Percentiles rank a stretch among this genome's conserved stretches.
phyloP scores from a whole-genome alignment of 2,329 filamentous ascomycete species.

The Bipolaris cookei region DNA sequence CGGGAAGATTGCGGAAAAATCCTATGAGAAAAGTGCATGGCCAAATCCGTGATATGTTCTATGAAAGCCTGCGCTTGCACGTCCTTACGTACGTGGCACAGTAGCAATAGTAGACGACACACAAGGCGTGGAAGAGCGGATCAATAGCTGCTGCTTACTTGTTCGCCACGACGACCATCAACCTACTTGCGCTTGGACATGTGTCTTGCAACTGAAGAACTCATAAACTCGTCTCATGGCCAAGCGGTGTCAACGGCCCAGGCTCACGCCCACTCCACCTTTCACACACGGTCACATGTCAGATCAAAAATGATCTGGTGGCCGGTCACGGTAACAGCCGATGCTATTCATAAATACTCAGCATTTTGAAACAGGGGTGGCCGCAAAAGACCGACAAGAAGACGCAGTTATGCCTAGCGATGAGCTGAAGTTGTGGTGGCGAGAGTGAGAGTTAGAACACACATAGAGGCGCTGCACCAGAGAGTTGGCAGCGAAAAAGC shows the following conservation, averaged over 20 bases:
- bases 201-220: conserved; percentile 7
- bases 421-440: background rate
- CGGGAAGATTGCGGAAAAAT: conserved; percentile 20
- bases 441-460: background rate
- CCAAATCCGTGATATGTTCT: conserved; percentile 14
- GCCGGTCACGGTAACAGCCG: background rate
- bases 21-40: conserved; percentile 26
- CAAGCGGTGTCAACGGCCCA: background rate
- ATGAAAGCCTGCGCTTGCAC: conserved; percentile 18
- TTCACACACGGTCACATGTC: background rate
- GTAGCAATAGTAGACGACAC: conserved; percentile 28
- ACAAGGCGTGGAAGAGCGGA: conserved; percentile 27
- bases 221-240: background rate
- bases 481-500: background rate
- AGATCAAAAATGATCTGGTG: background rate
- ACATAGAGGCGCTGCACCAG: background rate
- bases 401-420: background rate
- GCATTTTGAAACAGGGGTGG: background rate
- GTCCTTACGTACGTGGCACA: conserved; percentile 23
- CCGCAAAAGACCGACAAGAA: background rate
- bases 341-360: background rate
- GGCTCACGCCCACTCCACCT: too few relatives aligned
- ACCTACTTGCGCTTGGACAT: conserved; percentile 17
- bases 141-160: conserved; percentile 27
- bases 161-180: conserved; percentile 23